Base-by-base conservation (phyloP, 768 basidiomycete genomes). In the Russula brevipes region DNA sequence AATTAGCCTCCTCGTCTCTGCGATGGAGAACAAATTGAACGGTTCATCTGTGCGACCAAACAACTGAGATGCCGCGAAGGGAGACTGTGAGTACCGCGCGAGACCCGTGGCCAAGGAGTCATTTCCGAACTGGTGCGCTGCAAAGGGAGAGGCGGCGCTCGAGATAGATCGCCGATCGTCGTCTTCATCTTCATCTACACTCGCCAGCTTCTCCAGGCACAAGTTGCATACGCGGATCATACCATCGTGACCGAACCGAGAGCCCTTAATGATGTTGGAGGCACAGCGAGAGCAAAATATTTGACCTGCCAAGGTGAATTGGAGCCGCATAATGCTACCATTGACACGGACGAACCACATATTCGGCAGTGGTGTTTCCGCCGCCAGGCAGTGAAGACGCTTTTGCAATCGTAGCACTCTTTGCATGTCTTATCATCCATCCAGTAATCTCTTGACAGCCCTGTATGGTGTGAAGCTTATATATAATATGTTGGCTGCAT, bases 211-310 rank as follows among this genome's bases (percentile, higher is more conserved):
- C 67, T 91, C 88, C n/a, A 96, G 79, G 73, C 96, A 98, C 14
- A 97, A 78, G 69, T 98, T 98, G 76, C 97, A 99, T 9, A 97
- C 89, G 59, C 97, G 85, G 56, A 99, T 83, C 84, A 91, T 91
- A n/a, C 94, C 94, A 57, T 96, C 89, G 64, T 93, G 88, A 4
- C 95, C 94, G 70, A 97, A 98, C 7, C 94, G 86, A 12, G 86
- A 82, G 16, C 94, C 95, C 68, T 94, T 95, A 74, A 98, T 94
- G 68, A 97, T 89, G 70, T 97, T 96, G 36, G 94, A 95, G 2
- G 97, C 94, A 73, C 97, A 99, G 9, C 94, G 85, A 38, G 92
- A 93, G 74, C 97, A 99, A 72, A 98, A 99, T 72, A 99, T 95
- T 74, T 97, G 95, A 38, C 95, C 95, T 89, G 64, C n/a, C 52